Conservation (phyloP, 495 filamentous ascomycete species). For the Talaromyces ruber region DNA sequence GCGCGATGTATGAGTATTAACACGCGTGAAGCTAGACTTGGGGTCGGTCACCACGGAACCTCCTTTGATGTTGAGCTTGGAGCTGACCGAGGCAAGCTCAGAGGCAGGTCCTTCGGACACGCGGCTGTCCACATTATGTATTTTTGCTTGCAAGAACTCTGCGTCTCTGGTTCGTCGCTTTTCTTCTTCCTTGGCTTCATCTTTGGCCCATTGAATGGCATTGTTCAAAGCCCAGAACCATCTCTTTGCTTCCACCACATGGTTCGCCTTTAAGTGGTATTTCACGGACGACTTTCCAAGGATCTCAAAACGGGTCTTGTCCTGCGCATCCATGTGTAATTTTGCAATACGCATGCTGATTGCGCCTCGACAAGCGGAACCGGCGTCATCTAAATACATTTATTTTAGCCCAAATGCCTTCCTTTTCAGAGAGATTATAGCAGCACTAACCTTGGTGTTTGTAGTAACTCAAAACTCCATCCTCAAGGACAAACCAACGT, state of each 20-base stretch:
- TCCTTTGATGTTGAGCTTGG: constrained; percentile 30
- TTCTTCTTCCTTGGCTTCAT: constrained; percentile 88
- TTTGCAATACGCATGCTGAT: constrained; percentile 98
- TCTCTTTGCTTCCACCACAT: constrained; percentile 83
- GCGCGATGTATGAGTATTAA: constrained; percentile 39
- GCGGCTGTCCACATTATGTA: constrained; percentile 45
- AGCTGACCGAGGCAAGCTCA: constrained; percentile 14
- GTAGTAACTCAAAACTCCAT: constrained; percentile 96
- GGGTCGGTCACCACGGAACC: constrained; percentile 27
- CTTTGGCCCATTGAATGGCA: constrained; percentile 95
- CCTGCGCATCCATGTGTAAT: constrained; percentile 89
- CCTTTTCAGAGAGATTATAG: background rate
- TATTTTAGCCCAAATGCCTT: background rate
- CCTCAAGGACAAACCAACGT: constrained; percentile 95
- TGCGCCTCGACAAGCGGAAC: constrained; percentile 87
- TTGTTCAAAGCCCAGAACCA: constrained; percentile 99
- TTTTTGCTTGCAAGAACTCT: constrained; percentile 68
- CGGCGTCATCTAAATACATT: constrained; percentile 49
- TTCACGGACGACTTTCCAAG: constrained; percentile 98
- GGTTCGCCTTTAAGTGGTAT: constrained; percentile 94
- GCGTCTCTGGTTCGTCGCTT: constrained; percentile 60
- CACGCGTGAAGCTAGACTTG: constrained; percentile 26
- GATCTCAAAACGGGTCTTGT: constrained; percentile 96
- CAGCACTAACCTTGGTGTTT: constrained; percentile 71
- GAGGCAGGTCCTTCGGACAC: constrained; percentile 22